These are phyloP conservation scores for slime mould (Dictyostelium discoideum) DNA, from an alignment of 78 protist genomes.

Conservation along the genomic window DNA sequence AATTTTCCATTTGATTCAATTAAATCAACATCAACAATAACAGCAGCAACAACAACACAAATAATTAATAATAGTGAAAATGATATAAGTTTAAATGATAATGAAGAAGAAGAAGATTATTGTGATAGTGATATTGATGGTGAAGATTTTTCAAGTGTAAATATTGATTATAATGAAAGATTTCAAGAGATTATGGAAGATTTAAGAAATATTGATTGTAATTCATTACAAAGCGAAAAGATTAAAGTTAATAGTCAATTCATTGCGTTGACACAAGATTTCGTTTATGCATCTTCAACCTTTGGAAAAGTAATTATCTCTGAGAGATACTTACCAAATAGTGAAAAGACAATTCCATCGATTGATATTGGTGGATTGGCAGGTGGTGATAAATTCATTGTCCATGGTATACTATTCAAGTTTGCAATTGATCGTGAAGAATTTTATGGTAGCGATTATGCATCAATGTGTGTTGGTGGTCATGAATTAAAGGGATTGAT, in stretches of 20 bases:
- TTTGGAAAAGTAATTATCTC: conserved; percentile 84
- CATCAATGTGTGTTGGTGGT: conserved; percentile 49
- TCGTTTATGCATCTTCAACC: conserved; percentile 72
- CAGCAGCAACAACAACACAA: neutral
- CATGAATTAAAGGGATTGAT: conserved; percentile 79
- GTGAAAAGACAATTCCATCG: conserved; percentile 78
- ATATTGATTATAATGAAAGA: conserved; percentile 68
- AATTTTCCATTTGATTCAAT: neutral
- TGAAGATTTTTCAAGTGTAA: conserved; percentile 63
- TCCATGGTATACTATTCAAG: conserved; percentile 77
- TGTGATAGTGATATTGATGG: conserved; percentile 82
- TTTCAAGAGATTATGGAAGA: conserved; percentile 83
- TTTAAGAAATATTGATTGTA: conserved; percentile 58
- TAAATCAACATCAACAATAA: neutral
- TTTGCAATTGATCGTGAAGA: conserved; percentile 78
- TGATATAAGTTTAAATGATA: neutral
- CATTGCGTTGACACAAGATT: conserved; percentile 83
- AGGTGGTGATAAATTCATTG: conserved; percentile 69
- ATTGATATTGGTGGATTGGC: conserved; percentile 83
- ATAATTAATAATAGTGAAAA: neutral
- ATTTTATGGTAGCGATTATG: conserved; percentile 72
- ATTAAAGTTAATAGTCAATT: conserved; percentile 70
- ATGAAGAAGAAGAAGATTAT: conserved; percentile 76
- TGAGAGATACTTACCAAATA: conserved; percentile 73
- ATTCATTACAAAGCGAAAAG: conserved; percentile 40